These are phyloP conservation scores for Sporothrix humicola DNA, from an alignment of 2,329 filamentous ascomycete species.

Conservation along the genomic window DNA sequence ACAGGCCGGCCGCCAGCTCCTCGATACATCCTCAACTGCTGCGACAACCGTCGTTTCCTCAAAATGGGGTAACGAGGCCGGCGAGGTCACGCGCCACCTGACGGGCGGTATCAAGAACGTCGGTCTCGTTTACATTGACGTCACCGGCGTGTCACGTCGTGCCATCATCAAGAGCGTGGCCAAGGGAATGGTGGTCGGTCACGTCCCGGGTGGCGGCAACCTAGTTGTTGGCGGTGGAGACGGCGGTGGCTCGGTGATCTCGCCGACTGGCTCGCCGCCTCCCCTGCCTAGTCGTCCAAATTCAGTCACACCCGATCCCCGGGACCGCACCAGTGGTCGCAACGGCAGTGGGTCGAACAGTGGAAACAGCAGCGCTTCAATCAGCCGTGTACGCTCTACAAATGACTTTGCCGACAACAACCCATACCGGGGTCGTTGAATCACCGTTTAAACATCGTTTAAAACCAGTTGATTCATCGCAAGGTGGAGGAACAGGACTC, in stretches of 20 bases:
- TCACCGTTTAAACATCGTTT: no score
- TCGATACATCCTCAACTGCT: slow-evolving; percentile 76
- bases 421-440: slow-evolving; percentile 35
- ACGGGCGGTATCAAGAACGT: slow-evolving; percentile 94
- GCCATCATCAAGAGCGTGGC: slow-evolving; percentile 94
- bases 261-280: slow-evolving; percentile 21
- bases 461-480: no score
- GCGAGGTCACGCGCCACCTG: slow-evolving; percentile 73
- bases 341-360: slow-evolving; percentile 11
- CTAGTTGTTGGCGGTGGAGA: slow-evolving; percentile 72
- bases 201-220: slow-evolving; percentile 74
- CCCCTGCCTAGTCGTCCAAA: slow-evolving; percentile 9
- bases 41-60: slow-evolving; percentile 87
- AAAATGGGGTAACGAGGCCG: slow-evolving; percentile 85
- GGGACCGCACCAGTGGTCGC: background rate
- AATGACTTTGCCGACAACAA: slow-evolving; percentile 39
- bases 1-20: slow-evolving; percentile 78
- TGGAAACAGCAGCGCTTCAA: slow-evolving; percentile 30
- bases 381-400: slow-evolving; percentile 30
- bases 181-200: slow-evolving; percentile 92
- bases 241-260: slow-evolving; percentile 42
- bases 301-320: background rate
- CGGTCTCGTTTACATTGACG: slow-evolving; percentile 95
- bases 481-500: background rate
- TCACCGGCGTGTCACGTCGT: slow-evolving; percentile 85